Evolutionary conservation across 2,329 filamentous ascomycete species (phyloP).

Genomic region (Pochonia chlamydosporia): DNA sequence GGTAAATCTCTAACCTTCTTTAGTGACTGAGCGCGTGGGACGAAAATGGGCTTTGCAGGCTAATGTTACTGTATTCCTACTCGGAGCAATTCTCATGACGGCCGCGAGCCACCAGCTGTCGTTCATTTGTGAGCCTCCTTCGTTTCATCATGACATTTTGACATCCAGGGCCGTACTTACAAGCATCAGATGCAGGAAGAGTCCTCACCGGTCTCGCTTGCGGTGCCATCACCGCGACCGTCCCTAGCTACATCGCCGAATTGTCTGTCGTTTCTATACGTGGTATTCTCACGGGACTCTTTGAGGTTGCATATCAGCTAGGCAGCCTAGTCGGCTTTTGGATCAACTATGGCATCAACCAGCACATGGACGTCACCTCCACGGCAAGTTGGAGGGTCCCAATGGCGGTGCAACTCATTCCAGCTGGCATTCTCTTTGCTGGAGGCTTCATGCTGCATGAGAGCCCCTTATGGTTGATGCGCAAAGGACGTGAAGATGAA

Average conservation of each 20-base stretch:
- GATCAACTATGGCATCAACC: conserved; percentile 39
- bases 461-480: conserved; percentile 33
- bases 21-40: not conserved
- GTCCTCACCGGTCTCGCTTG: conserved; percentile 52
- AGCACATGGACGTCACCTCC: conserved; percentile 27
- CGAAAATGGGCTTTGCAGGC: conserved; percentile 2
- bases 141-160: conserved; percentile 42
- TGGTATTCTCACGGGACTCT: conserved; percentile 50
- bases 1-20: not conserved
- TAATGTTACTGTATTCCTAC: not conserved
- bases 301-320: conserved; percentile 47
- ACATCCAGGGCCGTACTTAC: conserved; percentile 10
- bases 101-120: not conserved
- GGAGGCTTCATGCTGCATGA: conserved; percentile 40
- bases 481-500: conserved; percentile 25
- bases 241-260: conserved; percentile 60
- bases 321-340: conserved; percentile 47
- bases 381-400: conserved; percentile 41
- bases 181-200: conserved; percentile 41
- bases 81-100: conserved; percentile 1
- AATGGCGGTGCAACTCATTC: conserved; percentile 40
- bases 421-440: conserved; percentile 34
- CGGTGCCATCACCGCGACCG: conserved; percentile 51
- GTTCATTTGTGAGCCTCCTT: conserved; percentile 18
- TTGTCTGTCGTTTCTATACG: conserved; percentile 52